Conservation (phyloP, 495 filamentous ascomycete species). For the Neurospora terricola region DNA sequence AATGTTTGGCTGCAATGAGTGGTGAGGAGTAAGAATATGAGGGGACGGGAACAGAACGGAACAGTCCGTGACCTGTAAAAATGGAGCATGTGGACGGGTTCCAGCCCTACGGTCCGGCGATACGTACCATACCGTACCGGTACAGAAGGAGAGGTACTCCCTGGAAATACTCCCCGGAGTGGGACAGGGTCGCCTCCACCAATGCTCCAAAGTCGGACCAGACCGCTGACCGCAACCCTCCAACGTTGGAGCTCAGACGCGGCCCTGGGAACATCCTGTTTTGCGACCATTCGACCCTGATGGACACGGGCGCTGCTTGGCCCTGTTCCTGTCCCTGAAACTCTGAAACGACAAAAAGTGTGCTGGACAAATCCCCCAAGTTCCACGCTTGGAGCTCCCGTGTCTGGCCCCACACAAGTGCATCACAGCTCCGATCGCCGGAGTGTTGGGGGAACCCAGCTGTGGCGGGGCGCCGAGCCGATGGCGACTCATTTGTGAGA, state of each 20-base stretch:
- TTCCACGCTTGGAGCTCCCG: background rate
- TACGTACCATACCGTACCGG: background rate
- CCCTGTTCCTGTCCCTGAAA: background rate
- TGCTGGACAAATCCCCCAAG: background rate
- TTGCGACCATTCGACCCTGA: background rate
- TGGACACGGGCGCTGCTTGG: background rate
- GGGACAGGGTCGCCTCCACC: background rate
- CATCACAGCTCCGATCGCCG: background rate
- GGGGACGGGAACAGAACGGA: background rate
- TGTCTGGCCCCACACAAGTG: background rate
- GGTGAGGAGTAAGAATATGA: background rate
- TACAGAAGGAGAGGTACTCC: background rate
- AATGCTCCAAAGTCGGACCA: background rate
- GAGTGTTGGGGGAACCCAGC: background rate
- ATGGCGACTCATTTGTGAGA: background rate
- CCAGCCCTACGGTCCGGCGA: background rate
- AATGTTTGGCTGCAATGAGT: background rate
- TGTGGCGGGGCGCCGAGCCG: background rate
- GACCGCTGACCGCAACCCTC: background rate
- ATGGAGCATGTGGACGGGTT: background rate
- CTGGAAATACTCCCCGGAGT: background rate
- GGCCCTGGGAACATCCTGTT: background rate
- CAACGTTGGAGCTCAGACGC: background rate
- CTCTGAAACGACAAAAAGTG: background rate
- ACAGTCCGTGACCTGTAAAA: background rate